phyloP scores from a whole-genome alignment of 2,329 filamentous ascomycete genomes.

The Curvularia sp. region DNA sequence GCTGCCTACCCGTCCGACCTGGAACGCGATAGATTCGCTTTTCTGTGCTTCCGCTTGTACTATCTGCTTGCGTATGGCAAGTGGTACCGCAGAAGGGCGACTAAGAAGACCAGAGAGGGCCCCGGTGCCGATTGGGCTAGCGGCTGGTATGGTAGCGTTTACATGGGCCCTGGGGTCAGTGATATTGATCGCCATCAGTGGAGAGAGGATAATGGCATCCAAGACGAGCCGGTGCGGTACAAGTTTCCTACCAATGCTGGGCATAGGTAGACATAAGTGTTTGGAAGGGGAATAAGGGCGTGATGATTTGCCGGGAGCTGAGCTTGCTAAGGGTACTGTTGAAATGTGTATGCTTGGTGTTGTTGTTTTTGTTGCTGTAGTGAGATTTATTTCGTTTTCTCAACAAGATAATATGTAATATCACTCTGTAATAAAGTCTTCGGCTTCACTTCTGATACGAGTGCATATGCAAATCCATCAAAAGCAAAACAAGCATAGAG shows the following conservation, averaged over 20 bases:
- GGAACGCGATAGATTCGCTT: constrained; percentile 67
- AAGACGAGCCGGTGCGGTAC: constrained; percentile 22
- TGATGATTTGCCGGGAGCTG: neutral
- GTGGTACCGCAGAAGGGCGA: constrained; percentile 62
- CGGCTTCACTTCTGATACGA: neutral
- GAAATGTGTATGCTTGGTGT: neutral
- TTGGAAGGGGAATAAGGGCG: too few species aligned
- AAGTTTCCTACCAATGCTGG: constrained; percentile 24
- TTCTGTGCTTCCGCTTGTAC: constrained; percentile 67
- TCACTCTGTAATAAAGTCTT: neutral
- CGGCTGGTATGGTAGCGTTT: constrained; percentile 66
- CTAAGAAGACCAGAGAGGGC: constrained; percentile 54
- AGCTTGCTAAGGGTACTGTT: neutral
- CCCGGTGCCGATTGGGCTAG: constrained; percentile 64
- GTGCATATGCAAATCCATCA: too few species aligned
- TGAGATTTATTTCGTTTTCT: too few species aligned
- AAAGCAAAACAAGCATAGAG: neutral
- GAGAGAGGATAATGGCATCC: constrained; percentile 55
- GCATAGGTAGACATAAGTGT: too few species aligned
- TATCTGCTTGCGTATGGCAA: constrained; percentile 67
- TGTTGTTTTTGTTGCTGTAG: neutral
- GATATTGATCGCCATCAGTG: constrained; percentile 62
- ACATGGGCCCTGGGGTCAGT: constrained; percentile 65
- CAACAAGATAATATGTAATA: too few species aligned
- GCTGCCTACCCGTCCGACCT: constrained; percentile 69